Evolutionary conservation across 805 yeast species (phyloP), one percentile per base, ranked within the genome.

Genomic region (Pichia insulana): DNA sequence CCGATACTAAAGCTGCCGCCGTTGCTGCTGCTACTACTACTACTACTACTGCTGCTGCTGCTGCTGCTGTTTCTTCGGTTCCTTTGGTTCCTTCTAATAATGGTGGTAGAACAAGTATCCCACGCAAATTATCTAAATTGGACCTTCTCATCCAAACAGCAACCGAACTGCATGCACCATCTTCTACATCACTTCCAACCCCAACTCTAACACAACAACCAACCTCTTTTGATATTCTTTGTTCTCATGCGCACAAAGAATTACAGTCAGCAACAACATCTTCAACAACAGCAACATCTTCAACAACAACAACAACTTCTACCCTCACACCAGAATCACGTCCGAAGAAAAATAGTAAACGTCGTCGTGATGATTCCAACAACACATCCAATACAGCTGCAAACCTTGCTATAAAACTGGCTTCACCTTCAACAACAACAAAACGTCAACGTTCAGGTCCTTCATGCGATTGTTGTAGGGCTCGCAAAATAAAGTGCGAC

Each of bases 401-500:
- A 19, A 44, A 39, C 27, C n/a, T 43, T 6, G 42, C 63, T 16
- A 57, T 60, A 38, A 60, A 60, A 46, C 39, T 60, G 20, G 63
- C 62, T 0, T 60, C 63, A 7, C 64, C 65, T 3, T 58, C 64
- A 6, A 38, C 52, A 3, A 46, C 53, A 10, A 49, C 61, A 10
- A 58, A 59, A 30, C 63, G 87, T 51, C 89, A 82, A 61, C 63
- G 90, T 45, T 65, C 74, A 16, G 88, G 90, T 0, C 88, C 88
- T 3, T 76, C 83, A 33, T 82, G 90, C 59, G 88, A 82, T 56
- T 64, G 73, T 37, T 82, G 90, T 57, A 67, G 88, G 41, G 54
- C 73, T 13, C 69, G 86, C 44, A 82, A 82, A 56, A 81, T 80
- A 44, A 82, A 78, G 59, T 82, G 90, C 62, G 78, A 81, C 58